These are phyloP conservation scores for Akebia trifoliata DNA, from an alignment of 164 flowering plant genomes.

Conservation along the genomic window DNA sequence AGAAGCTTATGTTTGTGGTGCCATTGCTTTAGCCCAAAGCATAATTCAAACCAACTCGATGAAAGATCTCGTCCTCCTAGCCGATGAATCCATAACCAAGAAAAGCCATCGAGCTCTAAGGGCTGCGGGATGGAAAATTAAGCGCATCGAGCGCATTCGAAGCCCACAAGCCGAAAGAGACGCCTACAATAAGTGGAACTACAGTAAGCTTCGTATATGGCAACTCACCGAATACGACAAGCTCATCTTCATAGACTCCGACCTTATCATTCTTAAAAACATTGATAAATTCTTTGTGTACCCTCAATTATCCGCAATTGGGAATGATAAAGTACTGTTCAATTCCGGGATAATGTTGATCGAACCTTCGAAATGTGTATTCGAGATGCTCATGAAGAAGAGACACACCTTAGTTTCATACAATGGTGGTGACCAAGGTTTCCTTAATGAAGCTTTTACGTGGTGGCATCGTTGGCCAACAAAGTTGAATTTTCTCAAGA, in stretches of 20 bases:
- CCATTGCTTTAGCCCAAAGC: constrained; percentile 82
- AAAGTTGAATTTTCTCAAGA: constrained; percentile 42
- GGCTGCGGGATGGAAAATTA: constrained; percentile 74
- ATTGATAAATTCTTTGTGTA: constrained; percentile 49
- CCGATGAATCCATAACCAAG: constrained; percentile 40
- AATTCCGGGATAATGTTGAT: constrained; percentile 79
- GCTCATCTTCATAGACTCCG: constrained; percentile 75
- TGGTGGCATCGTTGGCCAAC: constrained; percentile 84
- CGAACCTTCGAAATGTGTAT: constrained; percentile 66
- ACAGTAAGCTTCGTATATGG: constrained; percentile 84
- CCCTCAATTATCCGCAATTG: constrained; percentile 59
- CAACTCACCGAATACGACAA: constrained; percentile 62
- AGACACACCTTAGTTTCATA: constrained; percentile 33
- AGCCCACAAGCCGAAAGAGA: constrained; percentile 44
- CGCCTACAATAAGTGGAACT: constrained; percentile 87
- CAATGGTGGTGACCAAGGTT: constrained; percentile 90
- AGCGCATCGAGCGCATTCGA: constrained; percentile 47
- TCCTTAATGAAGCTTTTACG: constrained; percentile 65
- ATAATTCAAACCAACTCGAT: constrained; percentile 47
- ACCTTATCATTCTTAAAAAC: constrained; percentile 50
- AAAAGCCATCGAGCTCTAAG: constrained; percentile 37
- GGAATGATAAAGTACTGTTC: constrained; percentile 38
- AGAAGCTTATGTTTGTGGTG: constrained; percentile 77
- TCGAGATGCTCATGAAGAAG: constrained; percentile 42
- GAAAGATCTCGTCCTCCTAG: constrained; percentile 69